Evolutionary conservation across 306 rosid genomes (phyloP), one percentile per base, ranked within the genome.

Genomic region (Corylus heterophylla): DNA sequence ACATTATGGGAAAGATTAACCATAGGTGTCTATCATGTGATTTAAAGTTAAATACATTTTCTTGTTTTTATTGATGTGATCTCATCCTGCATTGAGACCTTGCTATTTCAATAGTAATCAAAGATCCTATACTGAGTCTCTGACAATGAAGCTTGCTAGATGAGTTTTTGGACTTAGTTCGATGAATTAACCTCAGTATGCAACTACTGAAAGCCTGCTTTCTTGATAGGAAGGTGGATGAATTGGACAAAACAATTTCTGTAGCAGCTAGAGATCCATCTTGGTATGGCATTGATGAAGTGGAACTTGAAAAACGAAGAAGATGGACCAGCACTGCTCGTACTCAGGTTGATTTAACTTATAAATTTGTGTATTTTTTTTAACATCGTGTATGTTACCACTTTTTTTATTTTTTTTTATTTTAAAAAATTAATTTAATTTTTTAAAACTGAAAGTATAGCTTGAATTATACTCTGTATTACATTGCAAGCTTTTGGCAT

Each of bases 221-320:
- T 94, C 90, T 86, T 85, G 92, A 93, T 96, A 90, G 97, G 88
- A 91, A 96, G 99, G 93, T 96, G 83, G 99, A 96, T 78, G 98
- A 93, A 80, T 86, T 96, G 92, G 94, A 88, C 86, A 96, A 91
- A 86, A 90, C 99, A 80, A 89, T 96, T 81, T 37, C 92, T 80
- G 99, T 96, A 59, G 98, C 97, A 68, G 90, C 99, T 76, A 88
- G 93, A 84, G 96, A 96, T 86, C 97, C 98, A 49, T 68, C 93
- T 70, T 86, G 83, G 89, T 96, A 90, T 89, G 93, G 98, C 71
- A 90, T 96, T 87, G 99, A 96, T 78, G 89, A 86, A 71, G 87
- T 66, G 17, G 99, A 96, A 88, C 81, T 96, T 87, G 97, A 91
- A 86, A 96, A 81, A 61, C 89, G 99, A 82, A 91, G 90, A 88